Conservation (phyloP, 2,329 filamentous ascomycete genomes). For the Coniochaeta ligniaria region DNA sequence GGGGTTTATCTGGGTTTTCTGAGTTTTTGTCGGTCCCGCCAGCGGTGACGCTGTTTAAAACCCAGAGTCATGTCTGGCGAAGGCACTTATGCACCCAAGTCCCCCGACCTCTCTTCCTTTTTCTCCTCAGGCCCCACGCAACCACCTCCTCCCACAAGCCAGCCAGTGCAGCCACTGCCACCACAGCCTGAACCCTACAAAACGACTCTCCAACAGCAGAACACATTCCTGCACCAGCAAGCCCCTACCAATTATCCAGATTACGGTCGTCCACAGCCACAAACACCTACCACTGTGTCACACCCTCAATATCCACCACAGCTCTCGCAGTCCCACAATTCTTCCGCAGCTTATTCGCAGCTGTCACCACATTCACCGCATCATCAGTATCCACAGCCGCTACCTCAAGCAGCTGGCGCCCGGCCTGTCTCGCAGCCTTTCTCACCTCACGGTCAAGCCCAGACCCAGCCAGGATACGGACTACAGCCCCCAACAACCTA, state of each 20-base stretch:
- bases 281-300: constrained; percentile 10
- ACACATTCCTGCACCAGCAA: constrained; percentile 9
- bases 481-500: constrained; percentile 8
- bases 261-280: constrained; percentile 11
- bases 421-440: not conserved
- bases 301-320: constrained; percentile 7
- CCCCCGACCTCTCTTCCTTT: constrained; percentile 52
- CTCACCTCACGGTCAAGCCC: not conserved
- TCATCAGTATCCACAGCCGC: constrained; percentile 6
- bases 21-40: not conserved
- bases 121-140: constrained; percentile 30
- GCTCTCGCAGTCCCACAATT: constrained; percentile 3
- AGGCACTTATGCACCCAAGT: constrained; percentile 48
- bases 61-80: constrained; percentile 39
- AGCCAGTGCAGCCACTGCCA: constrained; percentile 4
- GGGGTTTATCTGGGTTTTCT: too few relatives aligned
- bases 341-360: not conserved
- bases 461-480: constrained; percentile 1
- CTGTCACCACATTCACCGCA: constrained; percentile 5
- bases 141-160: constrained; percentile 10
- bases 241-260: constrained; percentile 12
- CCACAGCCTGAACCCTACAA: constrained; percentile 15
- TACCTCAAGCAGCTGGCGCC: not conserved
- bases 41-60: not conserved
- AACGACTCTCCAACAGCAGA: constrained; percentile 10